phyloP scores from a whole-genome alignment of 2,329 filamentous ascomycete species.

The Apiospora hydei region DNA sequence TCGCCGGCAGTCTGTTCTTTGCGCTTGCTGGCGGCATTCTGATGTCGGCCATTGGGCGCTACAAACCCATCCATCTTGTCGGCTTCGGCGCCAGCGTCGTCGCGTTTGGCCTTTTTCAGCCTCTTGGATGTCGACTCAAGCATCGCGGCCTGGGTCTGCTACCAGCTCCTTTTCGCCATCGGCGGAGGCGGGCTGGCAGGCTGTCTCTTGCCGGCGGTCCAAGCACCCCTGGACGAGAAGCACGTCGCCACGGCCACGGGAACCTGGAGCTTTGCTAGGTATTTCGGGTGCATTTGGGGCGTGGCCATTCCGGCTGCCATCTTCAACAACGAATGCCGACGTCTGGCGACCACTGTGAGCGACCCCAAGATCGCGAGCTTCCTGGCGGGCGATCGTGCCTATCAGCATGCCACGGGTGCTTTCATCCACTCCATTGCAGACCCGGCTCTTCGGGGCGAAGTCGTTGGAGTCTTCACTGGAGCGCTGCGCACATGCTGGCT shows the following conservation, averaged over 20 bases:
- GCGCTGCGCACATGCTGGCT: constrained; percentile 30
- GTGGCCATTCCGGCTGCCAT: constrained; percentile 46
- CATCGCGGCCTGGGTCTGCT: constrained; percentile 25
- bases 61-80: constrained; percentile 16
- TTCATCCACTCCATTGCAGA: constrained; percentile 4
- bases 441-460: neutral
- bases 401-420: constrained; percentile 10
- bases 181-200: constrained; percentile 9
- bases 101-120: constrained; percentile 18
- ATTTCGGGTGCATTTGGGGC: constrained; percentile 49
- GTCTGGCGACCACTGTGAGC: neutral
- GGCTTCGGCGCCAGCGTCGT: constrained; percentile 3
- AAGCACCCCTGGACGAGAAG: constrained; percentile 14
- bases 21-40: constrained; percentile 10
- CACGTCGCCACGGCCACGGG: constrained; percentile 27
- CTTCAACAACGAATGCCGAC: constrained; percentile 36
- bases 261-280: constrained; percentile 47
- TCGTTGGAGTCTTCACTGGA: constrained; percentile 12
- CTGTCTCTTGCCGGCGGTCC: constrained; percentile 17
- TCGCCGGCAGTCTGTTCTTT: constrained; percentile 26
- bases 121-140: constrained; percentile 10
- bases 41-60: constrained; percentile 9
- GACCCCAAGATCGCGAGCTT: neutral
- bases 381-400: constrained; percentile 4
- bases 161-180: constrained; percentile 31